Base-by-base conservation (phyloP, 169 alveolate species). In the Plasmodium gonderi region DNA sequence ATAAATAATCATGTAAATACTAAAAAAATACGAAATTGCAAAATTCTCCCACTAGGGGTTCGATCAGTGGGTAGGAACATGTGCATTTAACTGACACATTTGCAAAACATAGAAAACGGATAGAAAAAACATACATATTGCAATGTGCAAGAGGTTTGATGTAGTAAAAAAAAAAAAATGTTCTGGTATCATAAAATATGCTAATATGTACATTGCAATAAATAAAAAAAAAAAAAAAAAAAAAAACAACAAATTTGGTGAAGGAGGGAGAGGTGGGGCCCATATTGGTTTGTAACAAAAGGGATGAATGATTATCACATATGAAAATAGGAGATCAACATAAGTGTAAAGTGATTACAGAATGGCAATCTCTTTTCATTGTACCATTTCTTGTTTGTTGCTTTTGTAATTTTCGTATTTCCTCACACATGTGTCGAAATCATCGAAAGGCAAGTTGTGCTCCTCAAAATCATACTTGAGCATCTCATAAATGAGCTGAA, bases 401-500 rank as follows among this genome's bases (percentile, higher is more conserved):
- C 26, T 29, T 47, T 72, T 68, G 75, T 81, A 81, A 38, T 3
- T 26, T n/a, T 81, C 45, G 14, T 87, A 87, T 49, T 76, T 51
- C 12, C 33, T 29, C n/a, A 87, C 40, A n/a, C 93, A 87, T 6
- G 89, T 87, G 5, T 87, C 93, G 36, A 75, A 87, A 64, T 76
- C 51, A 38, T 87, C 93, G 12, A 87, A 29, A 11, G 79, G 40
- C 74, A 95, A n/a, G 49, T 77, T 67, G 72, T 60, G 80, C 6
- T 67, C 69, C 47, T 94, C 80, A 54, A 93, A 79, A 60, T 93
- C 96, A 42, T 14, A 26, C 12, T 60, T 89, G 91, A 95, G 65
- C 96, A 95, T 95, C 77, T 95, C 97, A 67, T 91, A 93, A 60
- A 93, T 79, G 44, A 95, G 91, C 60, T 80, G 94, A 78, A 85